phyloP scores from a whole-genome alignment of 1,139 yeast genomes.

The Yamadazyma epiphylla region DNA sequence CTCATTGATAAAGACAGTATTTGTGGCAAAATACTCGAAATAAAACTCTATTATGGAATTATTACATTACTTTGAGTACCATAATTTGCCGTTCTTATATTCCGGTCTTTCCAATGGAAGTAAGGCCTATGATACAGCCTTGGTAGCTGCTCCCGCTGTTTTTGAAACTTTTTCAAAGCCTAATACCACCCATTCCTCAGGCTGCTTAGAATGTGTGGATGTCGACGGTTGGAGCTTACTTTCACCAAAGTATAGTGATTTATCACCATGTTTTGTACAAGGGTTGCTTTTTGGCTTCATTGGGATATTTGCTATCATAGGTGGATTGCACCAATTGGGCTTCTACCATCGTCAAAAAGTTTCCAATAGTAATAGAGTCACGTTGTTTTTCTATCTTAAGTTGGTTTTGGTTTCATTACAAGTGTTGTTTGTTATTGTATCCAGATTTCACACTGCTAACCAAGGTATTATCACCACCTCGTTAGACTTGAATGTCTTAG shows the following conservation, averaged over 20 bases:
- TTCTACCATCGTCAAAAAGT: conserved; percentile 28
- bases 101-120: too few relatives aligned
- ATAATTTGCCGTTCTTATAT: conserved; percentile 11
- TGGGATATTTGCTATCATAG: conserved; percentile 49
- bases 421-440: conserved; percentile 26
- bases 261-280: conserved; percentile 80
- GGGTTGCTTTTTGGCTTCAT: conserved; percentile 58
- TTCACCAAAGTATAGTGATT: conserved; percentile 54
- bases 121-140: too few relatives aligned
- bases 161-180: neutral
- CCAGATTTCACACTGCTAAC: conserved; percentile 20
- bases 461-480: conserved; percentile 44
- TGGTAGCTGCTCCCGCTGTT: neutral
- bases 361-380: conserved; percentile 28
- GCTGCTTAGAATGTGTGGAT: conserved; percentile 9
- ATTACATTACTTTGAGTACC: conserved; percentile 11
- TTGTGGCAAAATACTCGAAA: too few relatives aligned
- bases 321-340: conserved; percentile 48
- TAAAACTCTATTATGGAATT: conserved; percentile 13
- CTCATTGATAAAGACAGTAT: too few relatives aligned
- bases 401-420: conserved; percentile 40
- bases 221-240: conserved; percentile 77
- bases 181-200: conserved; percentile 1
- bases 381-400: conserved; percentile 42
- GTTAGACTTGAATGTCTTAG: conserved; percentile 32